phyloP scores from a whole-genome alignment of 2,329 filamentous ascomycete species.

The Ploettnerulaceae sp. region DNA sequence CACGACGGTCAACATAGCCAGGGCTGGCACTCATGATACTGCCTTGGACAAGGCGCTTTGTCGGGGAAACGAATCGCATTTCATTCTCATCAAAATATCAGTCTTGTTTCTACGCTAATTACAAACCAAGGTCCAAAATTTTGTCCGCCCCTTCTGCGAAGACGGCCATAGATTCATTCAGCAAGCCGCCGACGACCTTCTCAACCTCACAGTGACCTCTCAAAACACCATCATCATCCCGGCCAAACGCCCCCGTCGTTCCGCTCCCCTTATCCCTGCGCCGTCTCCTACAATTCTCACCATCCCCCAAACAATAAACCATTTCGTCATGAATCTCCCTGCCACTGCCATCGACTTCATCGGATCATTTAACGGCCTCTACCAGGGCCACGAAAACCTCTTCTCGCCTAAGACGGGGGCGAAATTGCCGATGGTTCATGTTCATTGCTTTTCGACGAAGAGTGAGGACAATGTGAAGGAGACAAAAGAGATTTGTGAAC shows the following conservation, averaged over 20 bases:
- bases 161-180: slow-evolving; percentile 81
- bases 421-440: slow-evolving; percentile 76
- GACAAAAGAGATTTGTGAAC: slow-evolving; percentile 57
- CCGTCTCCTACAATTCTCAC: slow-evolving; percentile 41
- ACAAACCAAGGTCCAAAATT: slow-evolving; percentile 51
- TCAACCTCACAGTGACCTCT: slow-evolving; percentile 43
- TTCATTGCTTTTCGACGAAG: slow-evolving; percentile 91
- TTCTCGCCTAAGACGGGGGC: slow-evolving; percentile 56
- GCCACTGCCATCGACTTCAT: slow-evolving; percentile 85
- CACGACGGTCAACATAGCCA: slow-evolving; percentile 86
- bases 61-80: slow-evolving; percentile 11
- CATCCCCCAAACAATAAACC: slow-evolving; percentile 73
- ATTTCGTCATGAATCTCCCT: slow-evolving; percentile 98
- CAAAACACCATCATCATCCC: slow-evolving; percentile 51
- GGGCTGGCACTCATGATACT: slow-evolving; percentile 67
- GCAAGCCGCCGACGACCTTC: slow-evolving; percentile 57
- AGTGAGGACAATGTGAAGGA: slow-evolving; percentile 65
- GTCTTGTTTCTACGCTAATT: background rate
- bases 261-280: slow-evolving; percentile 29
- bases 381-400: slow-evolving; percentile 62
- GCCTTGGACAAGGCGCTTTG: slow-evolving; percentile 65
- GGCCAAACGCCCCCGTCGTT: slow-evolving; percentile 37
- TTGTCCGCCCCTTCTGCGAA: slow-evolving; percentile 73
- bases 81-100: background rate
- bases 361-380: slow-evolving; percentile 69